Percentiles rank a stretch among this genome's conserved stretches.
These are phyloP conservation scores for Orbilia javanica DNA, from an alignment of 2,329 filamentous ascomycete genomes.

Conservation along the genomic window DNA sequence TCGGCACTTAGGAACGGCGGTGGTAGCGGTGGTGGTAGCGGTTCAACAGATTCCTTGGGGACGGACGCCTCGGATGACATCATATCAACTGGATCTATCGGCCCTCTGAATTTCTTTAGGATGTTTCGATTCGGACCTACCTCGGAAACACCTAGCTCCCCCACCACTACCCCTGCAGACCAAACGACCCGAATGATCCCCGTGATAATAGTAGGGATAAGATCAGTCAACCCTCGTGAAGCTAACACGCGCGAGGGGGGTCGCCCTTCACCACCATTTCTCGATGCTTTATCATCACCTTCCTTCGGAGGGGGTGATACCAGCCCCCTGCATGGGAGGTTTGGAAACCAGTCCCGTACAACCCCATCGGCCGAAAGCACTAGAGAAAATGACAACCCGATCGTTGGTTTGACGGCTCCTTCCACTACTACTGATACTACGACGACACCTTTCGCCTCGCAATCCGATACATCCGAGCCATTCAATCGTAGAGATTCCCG, in stretches of 20 bases:
- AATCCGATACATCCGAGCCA: not conserved
- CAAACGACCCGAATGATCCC: conserved; percentile 73
- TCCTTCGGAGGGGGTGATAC: conserved; percentile 22
- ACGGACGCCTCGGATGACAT: conserved; percentile 59
- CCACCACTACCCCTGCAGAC: conserved; percentile 62
- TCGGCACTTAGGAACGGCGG: conserved; percentile 62
- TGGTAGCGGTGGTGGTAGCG: too few species aligned
- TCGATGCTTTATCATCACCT: conserved; percentile 63
- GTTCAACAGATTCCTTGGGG: conserved; percentile 51
- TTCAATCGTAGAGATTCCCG: not conserved
- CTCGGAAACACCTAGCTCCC: conserved; percentile 62
- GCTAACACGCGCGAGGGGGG: conserved; percentile 67
- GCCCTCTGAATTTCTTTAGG: conserved; percentile 76
- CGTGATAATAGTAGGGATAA: conserved; percentile 77
- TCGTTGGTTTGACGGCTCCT: not conserved
- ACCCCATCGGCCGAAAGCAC: conserved; percentile 1
- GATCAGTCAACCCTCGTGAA: conserved; percentile 73
- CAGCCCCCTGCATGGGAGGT: not conserved
- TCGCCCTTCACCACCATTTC: conserved; percentile 66
- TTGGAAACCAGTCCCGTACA: not conserved
- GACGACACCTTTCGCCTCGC: not conserved
- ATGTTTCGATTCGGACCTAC: conserved; percentile 77
- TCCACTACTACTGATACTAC: too few species aligned
- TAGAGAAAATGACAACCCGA: not conserved
- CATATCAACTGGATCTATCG: conserved; percentile 66